Conservation (phyloP, 768 basidiomycete genomes). For the Exsudoporus frostii region DNA sequence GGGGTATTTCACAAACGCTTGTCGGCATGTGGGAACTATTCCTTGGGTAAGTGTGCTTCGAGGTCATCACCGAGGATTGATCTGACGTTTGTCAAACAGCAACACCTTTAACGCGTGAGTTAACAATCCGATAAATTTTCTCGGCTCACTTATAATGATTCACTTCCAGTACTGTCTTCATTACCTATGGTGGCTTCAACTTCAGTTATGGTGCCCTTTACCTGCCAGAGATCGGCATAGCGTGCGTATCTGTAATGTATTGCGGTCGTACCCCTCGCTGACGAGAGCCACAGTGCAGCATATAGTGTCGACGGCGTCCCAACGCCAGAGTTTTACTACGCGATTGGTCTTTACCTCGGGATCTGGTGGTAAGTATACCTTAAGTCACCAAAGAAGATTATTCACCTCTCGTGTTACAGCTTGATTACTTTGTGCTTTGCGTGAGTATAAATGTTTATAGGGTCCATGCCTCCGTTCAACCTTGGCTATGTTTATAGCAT, state of each 20-base stretch:
- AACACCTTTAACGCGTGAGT: conserved; percentile 29
- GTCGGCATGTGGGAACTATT: conserved; percentile 34
- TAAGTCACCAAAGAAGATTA: not conserved
- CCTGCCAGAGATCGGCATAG: conserved; percentile 25
- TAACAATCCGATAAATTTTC: not conserved
- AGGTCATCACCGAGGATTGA: not conserved
- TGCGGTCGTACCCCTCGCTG: not conserved
- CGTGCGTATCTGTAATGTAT: conserved; percentile 12
- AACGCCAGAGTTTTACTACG: conserved; percentile 23
- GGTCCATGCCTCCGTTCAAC: not conserved
- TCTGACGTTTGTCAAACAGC: conserved; percentile 14
- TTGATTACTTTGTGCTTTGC: conserved; percentile 25
- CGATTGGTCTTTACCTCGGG: conserved; percentile 27
- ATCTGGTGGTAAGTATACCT: conserved; percentile 23
- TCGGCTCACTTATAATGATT: not conserved
- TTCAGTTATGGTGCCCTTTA: conserved; percentile 28
- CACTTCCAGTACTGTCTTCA: conserved; percentile 22
- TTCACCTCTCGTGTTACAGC: conserved; percentile 5
- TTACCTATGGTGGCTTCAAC: conserved; percentile 31
- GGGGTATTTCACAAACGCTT: conserved; percentile 29
- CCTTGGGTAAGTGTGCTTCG: conserved; percentile 22
- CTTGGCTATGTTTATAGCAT: conserved; percentile 9
- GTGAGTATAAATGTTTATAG: conserved; percentile 8
- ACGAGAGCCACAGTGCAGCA: conserved; percentile 15
- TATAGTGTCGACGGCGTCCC: conserved; percentile 25